Base-by-base conservation (phyloP, 768 basidiomycete genomes). In the Tulasnella sp. region DNA sequence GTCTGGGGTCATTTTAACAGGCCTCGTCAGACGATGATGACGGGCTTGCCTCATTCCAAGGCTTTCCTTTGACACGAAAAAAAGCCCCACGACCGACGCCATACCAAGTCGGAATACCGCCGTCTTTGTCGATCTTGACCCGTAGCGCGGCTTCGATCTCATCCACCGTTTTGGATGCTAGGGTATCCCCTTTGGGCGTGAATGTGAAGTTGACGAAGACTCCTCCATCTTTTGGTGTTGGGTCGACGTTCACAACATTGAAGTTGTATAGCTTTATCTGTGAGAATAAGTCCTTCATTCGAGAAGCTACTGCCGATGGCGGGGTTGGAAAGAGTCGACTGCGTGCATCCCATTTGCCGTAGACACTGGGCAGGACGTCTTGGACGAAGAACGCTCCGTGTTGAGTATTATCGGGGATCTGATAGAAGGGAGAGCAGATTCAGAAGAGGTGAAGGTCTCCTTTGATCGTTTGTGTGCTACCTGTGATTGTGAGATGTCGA, bases 161-260 rank as follows among this genome's bases (percentile, higher is more conserved):
- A 19, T 56, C 42, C 17, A 56, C 22, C 2, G 54, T 43, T 3
- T 56, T 22, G 9, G 34, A 29, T 2, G 54, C 10, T 12, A 22
- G 24, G 2, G 44, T 9, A 17, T 46, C 24, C 2, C 21, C 41
- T 17, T 38, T 27, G 22, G 54, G 54, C 29, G 64, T 70, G 65
- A 84, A 93, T 21, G 74, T 70, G 68, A 92, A 90, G 30, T 75
- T 76, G 38, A 92, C 83, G 67, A 90, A 92, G 15, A 88, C 83
- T 3, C 92, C 92, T 2, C 91, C 91, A 62, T 92, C 90, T 65
- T 92, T 93, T 53, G 71, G 70, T 44, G 68, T 60, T 2, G 69
- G 81, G 53, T 87, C 75, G 4, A 90, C 65, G 22, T 78, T 76
- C 3, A 83, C 66, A n/a, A 89, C 70, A 29, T 73, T 71, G 66